Conservation (phyloP, 2,329 filamentous ascomycete genomes). For the Cladosporium sp. region DNA sequence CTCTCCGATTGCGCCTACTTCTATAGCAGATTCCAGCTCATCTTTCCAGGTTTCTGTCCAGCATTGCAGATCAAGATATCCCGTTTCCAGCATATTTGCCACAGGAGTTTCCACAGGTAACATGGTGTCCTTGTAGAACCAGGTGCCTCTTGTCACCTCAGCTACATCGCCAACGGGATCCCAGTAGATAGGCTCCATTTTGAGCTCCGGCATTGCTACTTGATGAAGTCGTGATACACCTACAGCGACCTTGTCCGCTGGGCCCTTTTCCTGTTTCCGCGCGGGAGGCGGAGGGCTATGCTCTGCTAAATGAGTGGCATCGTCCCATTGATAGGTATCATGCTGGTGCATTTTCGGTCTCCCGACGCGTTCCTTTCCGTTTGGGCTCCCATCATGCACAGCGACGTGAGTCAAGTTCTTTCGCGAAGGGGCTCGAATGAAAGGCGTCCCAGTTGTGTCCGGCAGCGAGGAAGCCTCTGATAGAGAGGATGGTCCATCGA, state of each 20-base stretch:
- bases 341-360: conserved; percentile 35
- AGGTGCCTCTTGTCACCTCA: conserved; percentile 77
- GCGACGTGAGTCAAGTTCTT: conserved; percentile 28
- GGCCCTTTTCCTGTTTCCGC: conserved; percentile 30
- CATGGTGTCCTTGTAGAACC: conserved; percentile 98
- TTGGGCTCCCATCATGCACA: conserved; percentile 11
- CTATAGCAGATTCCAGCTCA: conserved; percentile 82
- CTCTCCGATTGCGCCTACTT: conserved; percentile 84
- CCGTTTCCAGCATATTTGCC: conserved; percentile 88
- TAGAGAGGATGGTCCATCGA: conserved; percentile 13
- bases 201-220: conserved; percentile 71
- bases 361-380: neutral
- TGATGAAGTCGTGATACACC: conserved; percentile 86
- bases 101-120: conserved; percentile 77
- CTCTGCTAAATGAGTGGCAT: conserved; percentile 30
- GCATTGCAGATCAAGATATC: conserved; percentile 77
- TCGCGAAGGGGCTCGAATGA: conserved; percentile 46
- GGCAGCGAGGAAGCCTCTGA: conserved; percentile 9
- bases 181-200: conserved; percentile 98
- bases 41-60: conserved; percentile 93
- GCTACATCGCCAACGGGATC: conserved; percentile 86
- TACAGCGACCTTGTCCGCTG: conserved; percentile 65
- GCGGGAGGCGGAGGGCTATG: conserved; percentile 24
- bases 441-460: conserved; percentile 45
- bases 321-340: conserved; percentile 48